Percentiles rank a stretch among this genome's conserved stretches.
These are phyloP conservation scores for Haplographium delicatum DNA, from an alignment of 495 filamentous ascomycete genomes.

Conservation along the genomic window DNA sequence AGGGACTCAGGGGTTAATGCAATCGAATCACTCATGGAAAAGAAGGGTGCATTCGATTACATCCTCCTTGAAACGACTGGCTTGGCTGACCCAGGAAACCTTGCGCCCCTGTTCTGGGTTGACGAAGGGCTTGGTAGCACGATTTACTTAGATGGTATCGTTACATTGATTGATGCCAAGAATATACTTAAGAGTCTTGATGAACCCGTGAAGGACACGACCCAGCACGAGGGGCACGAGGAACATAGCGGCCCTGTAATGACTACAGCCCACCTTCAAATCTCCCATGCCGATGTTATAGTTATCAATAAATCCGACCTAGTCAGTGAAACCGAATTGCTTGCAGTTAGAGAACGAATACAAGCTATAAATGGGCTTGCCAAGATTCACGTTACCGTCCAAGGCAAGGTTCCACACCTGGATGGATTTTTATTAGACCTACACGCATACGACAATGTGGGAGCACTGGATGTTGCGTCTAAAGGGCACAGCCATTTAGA, in stretches of 20 bases:
- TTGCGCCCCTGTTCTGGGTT: slow-evolving; percentile 95
- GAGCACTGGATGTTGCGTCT: slow-evolving; percentile 55
- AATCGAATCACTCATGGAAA: slow-evolving; percentile 94
- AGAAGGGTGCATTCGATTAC: slow-evolving; percentile 92
- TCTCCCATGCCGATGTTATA: slow-evolving; percentile 94
- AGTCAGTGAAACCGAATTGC: slow-evolving; percentile 64
- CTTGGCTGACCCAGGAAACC: slow-evolving; percentile 90
- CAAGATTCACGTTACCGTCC: slow-evolving; percentile 72
- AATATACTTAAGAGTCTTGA: slow-evolving; percentile 80
- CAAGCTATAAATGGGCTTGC: slow-evolving; percentile 85
- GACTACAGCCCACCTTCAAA: slow-evolving; percentile 91
- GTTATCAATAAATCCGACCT: slow-evolving; percentile 93
- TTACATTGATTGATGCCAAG: slow-evolving; percentile 92
- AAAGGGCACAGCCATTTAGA: slow-evolving; percentile 80
- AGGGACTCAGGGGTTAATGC: slow-evolving; percentile 89
- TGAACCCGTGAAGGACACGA: slow-evolving; percentile 54
- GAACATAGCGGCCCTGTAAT: slow-evolving; percentile 58
- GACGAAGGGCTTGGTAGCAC: slow-evolving; percentile 90
- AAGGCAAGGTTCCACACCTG: slow-evolving; percentile 72
- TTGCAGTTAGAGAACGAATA: slow-evolving; percentile 59
- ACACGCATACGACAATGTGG: slow-evolving; percentile 84
- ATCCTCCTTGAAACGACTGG: slow-evolving; percentile 97
- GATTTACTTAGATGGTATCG: slow-evolving; percentile 94
- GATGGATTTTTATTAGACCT: slow-evolving; percentile 84
- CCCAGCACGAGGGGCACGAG: slow-evolving; percentile 41